phyloP scores from a whole-genome alignment of 306 rosid species.

The Acacia crassicarpa region DNA sequence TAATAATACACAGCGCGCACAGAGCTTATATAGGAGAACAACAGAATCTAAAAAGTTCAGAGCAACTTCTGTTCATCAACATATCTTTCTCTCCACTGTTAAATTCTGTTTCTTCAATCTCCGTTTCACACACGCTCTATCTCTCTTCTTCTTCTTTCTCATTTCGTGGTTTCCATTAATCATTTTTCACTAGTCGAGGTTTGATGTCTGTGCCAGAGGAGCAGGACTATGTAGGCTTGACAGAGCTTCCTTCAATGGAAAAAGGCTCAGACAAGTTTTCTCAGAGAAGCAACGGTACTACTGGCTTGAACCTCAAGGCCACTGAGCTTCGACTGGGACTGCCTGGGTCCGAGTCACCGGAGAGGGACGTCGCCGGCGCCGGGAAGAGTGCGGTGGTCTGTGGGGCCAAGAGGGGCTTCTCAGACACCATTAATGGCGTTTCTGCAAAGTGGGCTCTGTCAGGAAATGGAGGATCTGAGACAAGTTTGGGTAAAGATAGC shows the following conservation, averaged over 20 bases:
- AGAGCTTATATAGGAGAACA: constrained; percentile 30
- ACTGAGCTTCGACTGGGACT: constrained; percentile 91
- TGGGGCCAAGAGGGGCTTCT: constrained; percentile 89
- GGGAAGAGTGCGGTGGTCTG: constrained; percentile 43
- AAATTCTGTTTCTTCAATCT: constrained; percentile 32
- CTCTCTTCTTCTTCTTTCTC: constrained; percentile 20
- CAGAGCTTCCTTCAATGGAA: constrained; percentile 63
- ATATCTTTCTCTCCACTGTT: constrained; percentile 18
- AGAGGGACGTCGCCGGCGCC: constrained; percentile 46
- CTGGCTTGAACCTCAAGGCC: constrained; percentile 73
- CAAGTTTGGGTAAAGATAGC: constrained; percentile 49
- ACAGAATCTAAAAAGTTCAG: constrained; percentile 37
- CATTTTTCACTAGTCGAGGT: constrained; percentile 26
- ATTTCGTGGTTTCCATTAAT: constrained; percentile 36
- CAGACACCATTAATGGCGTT: constrained; percentile 76
- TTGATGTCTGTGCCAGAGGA: constrained; percentile 71
- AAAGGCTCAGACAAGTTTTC: constrained; percentile 47
- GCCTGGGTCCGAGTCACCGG: constrained; percentile 87
- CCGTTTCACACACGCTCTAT: background rate
- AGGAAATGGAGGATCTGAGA: constrained; percentile 69
- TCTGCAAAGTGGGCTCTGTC: constrained; percentile 72
- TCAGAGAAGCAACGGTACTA: constrained; percentile 4
- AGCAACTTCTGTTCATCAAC: constrained; percentile 42
- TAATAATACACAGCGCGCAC: background rate
- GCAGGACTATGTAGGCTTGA: constrained; percentile 72